These are phyloP conservation scores for Suhomyces canberraensis DNA, from an alignment of 805 yeast genomes.

Conservation along the genomic window DNA sequence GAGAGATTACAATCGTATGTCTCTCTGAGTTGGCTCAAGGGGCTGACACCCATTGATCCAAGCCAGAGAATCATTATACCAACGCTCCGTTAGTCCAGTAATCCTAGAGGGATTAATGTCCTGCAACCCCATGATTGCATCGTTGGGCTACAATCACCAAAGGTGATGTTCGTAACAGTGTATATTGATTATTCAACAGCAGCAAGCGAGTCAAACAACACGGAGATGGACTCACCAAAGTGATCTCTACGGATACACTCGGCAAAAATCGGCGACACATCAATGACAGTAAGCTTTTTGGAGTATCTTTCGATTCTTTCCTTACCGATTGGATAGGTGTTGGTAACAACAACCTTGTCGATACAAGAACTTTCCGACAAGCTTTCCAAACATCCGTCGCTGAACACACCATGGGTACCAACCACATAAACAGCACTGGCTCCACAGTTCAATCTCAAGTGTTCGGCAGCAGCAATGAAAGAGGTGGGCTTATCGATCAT, in stretches of 20 bases:
- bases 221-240: conserved; percentile 95
- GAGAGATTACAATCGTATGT: too few relatives aligned
- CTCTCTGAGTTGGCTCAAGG: neutral
- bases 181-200: conserved; percentile 35
- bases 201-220: conserved; percentile 83
- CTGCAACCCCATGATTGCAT: conserved; percentile 56
- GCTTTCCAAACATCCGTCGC: conserved; percentile 79
- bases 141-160: conserved; percentile 36
- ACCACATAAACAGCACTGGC: conserved; percentile 86
- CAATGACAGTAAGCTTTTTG: conserved; percentile 75
- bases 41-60: neutral
- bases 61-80: conserved; percentile 32
- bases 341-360: conserved; percentile 91
- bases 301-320: conserved; percentile 54
- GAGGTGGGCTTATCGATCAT: conserved; percentile 95
- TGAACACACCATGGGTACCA: conserved; percentile 95
- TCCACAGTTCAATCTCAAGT: conserved; percentile 91
- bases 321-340: conserved; percentile 85
- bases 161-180: conserved; percentile 1
- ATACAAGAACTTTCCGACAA: conserved; percentile 77
- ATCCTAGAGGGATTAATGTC: conserved; percentile 35
- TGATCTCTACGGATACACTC: conserved; percentile 99
- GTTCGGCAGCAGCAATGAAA: conserved; percentile 97
- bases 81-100: conserved; percentile 59
- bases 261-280: conserved; percentile 92